phyloP scores from a whole-genome alignment of 2,329 filamentous ascomycete species.

The Microascus cirrosus region DNA sequence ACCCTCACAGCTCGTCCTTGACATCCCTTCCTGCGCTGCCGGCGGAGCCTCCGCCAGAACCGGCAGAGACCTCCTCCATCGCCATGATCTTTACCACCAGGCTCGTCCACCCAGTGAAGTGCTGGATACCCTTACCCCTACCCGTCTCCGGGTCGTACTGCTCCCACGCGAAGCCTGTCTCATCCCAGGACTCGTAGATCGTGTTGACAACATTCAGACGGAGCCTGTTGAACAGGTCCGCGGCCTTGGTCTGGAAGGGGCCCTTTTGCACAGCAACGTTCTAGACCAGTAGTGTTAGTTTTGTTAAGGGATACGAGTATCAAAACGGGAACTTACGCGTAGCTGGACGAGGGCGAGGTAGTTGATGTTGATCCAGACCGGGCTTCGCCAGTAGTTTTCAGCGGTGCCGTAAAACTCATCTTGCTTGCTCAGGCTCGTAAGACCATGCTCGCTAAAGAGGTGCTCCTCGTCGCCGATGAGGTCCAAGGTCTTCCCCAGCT shows the following conservation, averaged over 20 bases:
- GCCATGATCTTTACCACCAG: conserved; percentile 95
- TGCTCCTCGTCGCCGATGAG: conserved; percentile 72
- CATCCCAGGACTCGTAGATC: conserved; percentile 76
- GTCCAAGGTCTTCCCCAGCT: conserved; percentile 63
- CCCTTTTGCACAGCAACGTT: conserved; percentile 54
- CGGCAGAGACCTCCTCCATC: conserved; percentile 43
- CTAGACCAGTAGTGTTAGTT: conserved; percentile 21
- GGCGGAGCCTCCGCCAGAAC: background rate
- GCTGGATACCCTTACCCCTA: conserved; percentile 86
- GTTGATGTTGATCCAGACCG: conserved; percentile 94
- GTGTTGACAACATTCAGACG: conserved; percentile 81
- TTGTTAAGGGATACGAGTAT: background rate
- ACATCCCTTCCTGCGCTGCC: background rate
- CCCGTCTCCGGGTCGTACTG: conserved; percentile 95
- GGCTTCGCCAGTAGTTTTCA: conserved; percentile 96
- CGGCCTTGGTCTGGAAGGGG: conserved; percentile 57
- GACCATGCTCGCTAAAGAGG: conserved; percentile 82
- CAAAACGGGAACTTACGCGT: conserved; percentile 40
- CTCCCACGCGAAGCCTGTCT: conserved; percentile 96
- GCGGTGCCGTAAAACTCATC: conserved; percentile 76
- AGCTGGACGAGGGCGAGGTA: conserved; percentile 76
- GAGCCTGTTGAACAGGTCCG: conserved; percentile 63
- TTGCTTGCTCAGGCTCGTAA: conserved; percentile 77
- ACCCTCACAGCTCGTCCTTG: conserved; percentile 2
- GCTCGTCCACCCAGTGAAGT: conserved; percentile 99